Base-by-base conservation (phyloP, 1,139 yeast genomes). In the Nakaseomyces sp. region DNA sequence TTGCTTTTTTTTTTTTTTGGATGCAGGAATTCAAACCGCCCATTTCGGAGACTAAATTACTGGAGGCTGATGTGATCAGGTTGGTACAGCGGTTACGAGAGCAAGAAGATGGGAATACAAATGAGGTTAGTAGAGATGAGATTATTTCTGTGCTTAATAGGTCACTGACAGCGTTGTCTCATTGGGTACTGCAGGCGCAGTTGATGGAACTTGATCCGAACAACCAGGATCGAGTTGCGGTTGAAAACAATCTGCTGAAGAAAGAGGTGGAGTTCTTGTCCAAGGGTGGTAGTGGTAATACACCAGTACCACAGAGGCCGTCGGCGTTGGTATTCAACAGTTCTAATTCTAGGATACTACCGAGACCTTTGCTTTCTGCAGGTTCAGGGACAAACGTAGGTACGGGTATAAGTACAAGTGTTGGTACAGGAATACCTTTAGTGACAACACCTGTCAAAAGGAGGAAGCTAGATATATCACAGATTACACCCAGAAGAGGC, bases 151-250 rank as follows among this genome's bases (percentile, higher is more conserved):
- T 60, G 13, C 47, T 60, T 40, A 56, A 56, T 43, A 47, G 54
- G 20, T 50, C 61, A 10, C 44, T 60, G 43, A 52, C 56, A 16
- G 54, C 62, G 10, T 47, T 58, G 13, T 55, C 64, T 2, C 64
- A 60, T 43, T 60, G 61, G 61, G 53, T 60, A 16, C 43, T 60
- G 16, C 64, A 60, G 44, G 59, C 61, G 5, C 62, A 57, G 47
- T 47, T 60, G 33, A 45, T 53, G 18, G 55, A 52, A 42, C 46
- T 58, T 42, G 47, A 49, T n/a, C 50, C 47, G 33, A 49, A 45
- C 16, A 45, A 45, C 7, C 57, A 55, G 40, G 56, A 55, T 30
- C 44, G 61, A 22, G 50, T 48, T 28, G 48, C 46, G 8, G 60
- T 57, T 4, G 60, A 57, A 42, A 53, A 49, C 20, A 50, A 47